phyloP scores from a whole-genome alignment of 441 rosid genomes.

The Adansonia gregorii region DNA sequence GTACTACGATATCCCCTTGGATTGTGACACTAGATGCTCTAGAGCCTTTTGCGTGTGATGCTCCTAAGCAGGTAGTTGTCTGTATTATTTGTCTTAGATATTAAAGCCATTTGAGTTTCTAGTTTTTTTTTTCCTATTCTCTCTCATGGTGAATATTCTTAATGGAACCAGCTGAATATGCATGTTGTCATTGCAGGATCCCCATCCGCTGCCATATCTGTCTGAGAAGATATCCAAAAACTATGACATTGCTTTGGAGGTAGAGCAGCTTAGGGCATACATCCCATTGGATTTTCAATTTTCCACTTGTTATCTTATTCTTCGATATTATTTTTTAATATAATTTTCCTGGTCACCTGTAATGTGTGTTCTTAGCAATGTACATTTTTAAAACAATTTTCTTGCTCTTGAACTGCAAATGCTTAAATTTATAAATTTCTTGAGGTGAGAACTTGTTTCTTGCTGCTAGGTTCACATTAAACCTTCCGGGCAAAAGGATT shows the following conservation, averaged over 20 bases:
- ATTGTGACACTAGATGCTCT: conserved; percentile 95
- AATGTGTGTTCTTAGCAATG: neutral
- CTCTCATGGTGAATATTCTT: conserved; percentile 10
- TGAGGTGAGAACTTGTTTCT: conserved; percentile 15
- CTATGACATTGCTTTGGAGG: conserved; percentile 88
- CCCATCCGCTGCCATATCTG: conserved; percentile 81
- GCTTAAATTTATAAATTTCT: neutral
- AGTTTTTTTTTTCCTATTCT: conserved; percentile 8
- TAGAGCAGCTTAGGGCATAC: conserved; percentile 31
- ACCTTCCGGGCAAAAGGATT: conserved; percentile 75
- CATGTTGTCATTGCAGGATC: conserved; percentile 59
- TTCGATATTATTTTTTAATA: conserved; percentile 5
- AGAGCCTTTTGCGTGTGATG: conserved; percentile 77
- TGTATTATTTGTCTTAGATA: conserved; percentile 8
- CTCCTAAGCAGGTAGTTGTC: conserved; percentile 72
- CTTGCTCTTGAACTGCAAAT: neutral
- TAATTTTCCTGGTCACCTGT: neutral
- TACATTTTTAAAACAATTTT: neutral
- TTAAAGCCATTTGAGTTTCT: conserved; percentile 1
- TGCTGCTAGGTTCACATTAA: conserved; percentile 68
- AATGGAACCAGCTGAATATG: conserved; percentile 21
- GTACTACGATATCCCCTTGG: conserved; percentile 96
- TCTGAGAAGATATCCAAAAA: conserved; percentile 76
- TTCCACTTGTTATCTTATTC: neutral
- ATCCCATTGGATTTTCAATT: conserved; percentile 8